Conservation (phyloP, 208 protist species). For the Trichomonas vaginalis region DNA sequence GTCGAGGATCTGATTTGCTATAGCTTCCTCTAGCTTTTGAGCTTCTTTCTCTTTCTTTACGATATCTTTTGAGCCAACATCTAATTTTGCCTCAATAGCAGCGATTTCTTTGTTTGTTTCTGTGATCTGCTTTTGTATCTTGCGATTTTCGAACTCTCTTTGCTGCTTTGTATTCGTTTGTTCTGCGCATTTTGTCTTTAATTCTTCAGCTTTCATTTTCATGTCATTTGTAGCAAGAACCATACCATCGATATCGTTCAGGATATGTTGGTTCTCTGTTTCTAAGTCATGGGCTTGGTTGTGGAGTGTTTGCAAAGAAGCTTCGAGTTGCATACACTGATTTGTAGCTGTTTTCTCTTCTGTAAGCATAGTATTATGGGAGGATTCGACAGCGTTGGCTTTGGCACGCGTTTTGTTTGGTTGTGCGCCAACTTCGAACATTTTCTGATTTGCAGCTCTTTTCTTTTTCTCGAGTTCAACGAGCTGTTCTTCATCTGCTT, state of each 20-base stretch:
- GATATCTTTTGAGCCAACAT: background rate
- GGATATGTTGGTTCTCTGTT: background rate
- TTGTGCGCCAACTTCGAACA: background rate
- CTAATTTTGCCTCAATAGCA: background rate
- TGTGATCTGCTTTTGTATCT: background rate
- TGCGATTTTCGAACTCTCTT: background rate
- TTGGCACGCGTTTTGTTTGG: background rate
- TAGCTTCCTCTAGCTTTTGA: background rate
- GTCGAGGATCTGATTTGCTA: background rate
- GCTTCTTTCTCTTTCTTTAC: background rate
- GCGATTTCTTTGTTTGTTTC: background rate
- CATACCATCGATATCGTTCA: background rate
- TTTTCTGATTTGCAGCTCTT: background rate
- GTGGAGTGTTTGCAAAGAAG: background rate
- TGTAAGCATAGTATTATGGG: background rate
- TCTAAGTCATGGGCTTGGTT: background rate
- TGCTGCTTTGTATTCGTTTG: background rate
- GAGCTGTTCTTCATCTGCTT: background rate
- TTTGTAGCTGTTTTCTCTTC: background rate
- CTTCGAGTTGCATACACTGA: background rate
- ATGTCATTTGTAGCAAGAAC: background rate
- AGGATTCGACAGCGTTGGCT: background rate
- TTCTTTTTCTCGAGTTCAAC: background rate
- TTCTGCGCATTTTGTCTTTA: background rate
- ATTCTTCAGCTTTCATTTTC: background rate